phyloP scores from a whole-genome alignment of 257 asterid genomes.

The Eucommia ulmoides region DNA sequence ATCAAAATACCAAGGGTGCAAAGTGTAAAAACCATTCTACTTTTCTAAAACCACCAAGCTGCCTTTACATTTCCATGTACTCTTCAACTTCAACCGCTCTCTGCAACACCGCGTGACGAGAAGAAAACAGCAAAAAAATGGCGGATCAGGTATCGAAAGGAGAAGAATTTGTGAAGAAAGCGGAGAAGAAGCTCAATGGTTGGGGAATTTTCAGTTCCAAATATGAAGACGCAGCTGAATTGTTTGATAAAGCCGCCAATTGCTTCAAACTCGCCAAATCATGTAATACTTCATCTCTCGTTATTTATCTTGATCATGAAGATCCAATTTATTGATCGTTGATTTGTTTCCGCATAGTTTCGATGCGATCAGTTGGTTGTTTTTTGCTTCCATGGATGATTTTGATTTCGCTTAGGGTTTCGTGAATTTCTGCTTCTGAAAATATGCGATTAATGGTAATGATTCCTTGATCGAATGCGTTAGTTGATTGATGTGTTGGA shows the following conservation, averaged over 20 bases:
- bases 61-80: too few relatives aligned
- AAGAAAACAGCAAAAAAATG: too few relatives aligned
- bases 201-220: constrained; percentile 29
- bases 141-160: constrained; percentile 20
- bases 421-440: background rate
- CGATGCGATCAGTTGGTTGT: background rate
- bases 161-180: constrained; percentile 31
- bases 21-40: too few relatives aligned
- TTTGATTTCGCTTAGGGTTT: background rate
- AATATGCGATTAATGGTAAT: background rate
- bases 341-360: background rate
- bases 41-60: too few relatives aligned
- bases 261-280: constrained; percentile 34
- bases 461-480: too few relatives aligned
- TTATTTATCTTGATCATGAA: too few relatives aligned
- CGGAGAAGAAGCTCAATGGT: constrained; percentile 27
- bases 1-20: too few relatives aligned
- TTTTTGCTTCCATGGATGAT: background rate
- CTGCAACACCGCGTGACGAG: too few relatives aligned
- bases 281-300: too few relatives aligned
- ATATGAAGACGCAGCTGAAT: constrained; percentile 35
- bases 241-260: constrained; percentile 28
- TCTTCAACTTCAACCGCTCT: too few relatives aligned
- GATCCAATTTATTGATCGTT: constrained; percentile 3
- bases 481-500: too few relatives aligned